Evolutionary conservation across 1,284 basidiomycete genomes (phyloP), one percentile per base, ranked within the genome.

Genomic region (Cutaneotrichosporon dermatis): DNA sequence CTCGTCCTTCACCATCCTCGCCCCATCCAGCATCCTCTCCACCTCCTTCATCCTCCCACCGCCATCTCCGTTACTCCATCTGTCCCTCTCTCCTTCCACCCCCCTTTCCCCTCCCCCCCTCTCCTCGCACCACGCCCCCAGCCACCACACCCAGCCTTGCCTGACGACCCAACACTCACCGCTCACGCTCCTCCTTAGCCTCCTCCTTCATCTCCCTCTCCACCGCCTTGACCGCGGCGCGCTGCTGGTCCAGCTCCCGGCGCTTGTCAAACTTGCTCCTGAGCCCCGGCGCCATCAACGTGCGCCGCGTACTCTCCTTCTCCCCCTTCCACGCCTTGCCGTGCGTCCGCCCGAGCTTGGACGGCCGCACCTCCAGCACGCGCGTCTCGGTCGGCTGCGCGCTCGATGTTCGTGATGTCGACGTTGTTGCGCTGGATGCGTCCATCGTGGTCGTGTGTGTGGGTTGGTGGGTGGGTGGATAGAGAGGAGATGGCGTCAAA

Each of bases 201-300:
- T 79, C 77, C 35, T 78, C 77, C 65, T 75, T 76, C 71, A 79
- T 67, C 59, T 76, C 70, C 62, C 56, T 62, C 67, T 79, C 77
- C 10, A 77, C 54, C n/a, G 66, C 68, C 64, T 76, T 77, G 54
- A 72, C 60, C 4, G 75, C 71, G 43, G 71, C 67, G 33, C 60
- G 53, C 55, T 67, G 69, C 61, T 66, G 68, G 36, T 77, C 70
- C 60, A 66, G 62, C 66, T 76, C 76, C 62, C 61, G 69, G 15
- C 78, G 65, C 49, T 68, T 68, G 50, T 71, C 75, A 56, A 73
- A 79, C 1, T 74, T 61, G 34, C 69, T 66, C 62, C 74, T 73
- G 59, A 77, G 63, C 10, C 70, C 60, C 36, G 65, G 53, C 42
- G 68, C 66, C 55, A 79, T 68, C 54, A 73, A 69, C 13, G 63